Conservation (phyloP, 129 eudicot genomes). For the Lonicera japonica region DNA sequence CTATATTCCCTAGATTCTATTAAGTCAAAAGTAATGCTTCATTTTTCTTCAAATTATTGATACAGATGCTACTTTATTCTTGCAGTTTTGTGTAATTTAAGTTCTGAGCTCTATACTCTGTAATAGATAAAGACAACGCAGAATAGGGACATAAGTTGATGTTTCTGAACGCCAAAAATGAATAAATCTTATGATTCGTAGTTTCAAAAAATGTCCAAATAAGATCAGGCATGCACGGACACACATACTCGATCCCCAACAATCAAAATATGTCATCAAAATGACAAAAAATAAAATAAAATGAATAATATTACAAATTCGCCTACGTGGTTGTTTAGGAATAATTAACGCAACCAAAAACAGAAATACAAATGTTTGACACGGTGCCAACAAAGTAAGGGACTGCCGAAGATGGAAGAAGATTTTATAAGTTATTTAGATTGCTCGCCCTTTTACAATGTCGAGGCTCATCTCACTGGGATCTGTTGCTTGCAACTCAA, state of each 20-base stretch:
- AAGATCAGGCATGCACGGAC: neutral
- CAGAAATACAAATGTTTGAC: conserved; percentile 1
- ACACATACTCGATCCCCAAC: neutral
- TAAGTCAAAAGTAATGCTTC: neutral
- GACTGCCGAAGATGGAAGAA: neutral
- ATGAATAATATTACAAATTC: neutral
- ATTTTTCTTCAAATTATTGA: neutral
- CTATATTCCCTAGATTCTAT: too few species aligned
- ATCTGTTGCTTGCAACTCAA: conserved; percentile 86
- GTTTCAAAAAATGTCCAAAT: too few species aligned
- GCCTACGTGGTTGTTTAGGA: neutral
- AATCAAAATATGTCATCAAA: neutral
- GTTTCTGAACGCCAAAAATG: neutral
- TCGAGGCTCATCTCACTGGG: conserved; percentile 94
- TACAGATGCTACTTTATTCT: too few species aligned
- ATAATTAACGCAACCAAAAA: neutral
- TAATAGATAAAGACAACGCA: too few species aligned
- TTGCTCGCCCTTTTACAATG: conserved; percentile 70
- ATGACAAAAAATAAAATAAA: conserved; percentile 1
- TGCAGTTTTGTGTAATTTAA: neutral
- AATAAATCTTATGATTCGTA: neutral
- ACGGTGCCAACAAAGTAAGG: neutral
- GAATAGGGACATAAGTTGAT: neutral
- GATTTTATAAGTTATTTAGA: conserved; percentile 19
- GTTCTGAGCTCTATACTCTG: neutral